Percentiles rank a stretch among this genome's conserved stretches.
Evolutionary conservation across 495 filamentous ascomycete species (phyloP).

Genomic region (Parathielavia appendiculata): DNA sequence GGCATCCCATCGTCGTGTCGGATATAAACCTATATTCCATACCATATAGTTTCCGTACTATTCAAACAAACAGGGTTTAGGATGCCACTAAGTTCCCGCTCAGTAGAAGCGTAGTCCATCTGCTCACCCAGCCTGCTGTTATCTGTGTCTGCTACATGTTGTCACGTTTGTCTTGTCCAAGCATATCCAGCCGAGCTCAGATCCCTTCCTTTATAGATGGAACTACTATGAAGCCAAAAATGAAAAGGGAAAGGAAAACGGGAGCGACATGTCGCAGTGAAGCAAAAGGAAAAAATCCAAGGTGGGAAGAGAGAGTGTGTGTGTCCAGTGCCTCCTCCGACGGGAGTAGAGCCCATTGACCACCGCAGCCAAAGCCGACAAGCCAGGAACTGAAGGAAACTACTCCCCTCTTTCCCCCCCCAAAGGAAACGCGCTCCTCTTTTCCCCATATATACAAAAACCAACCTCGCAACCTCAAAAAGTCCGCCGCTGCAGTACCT

Average conservation of each 20-base stretch:
- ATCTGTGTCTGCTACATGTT: too few relatives aligned
- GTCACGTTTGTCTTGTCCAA: not conserved
- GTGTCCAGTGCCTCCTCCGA: not conserved
- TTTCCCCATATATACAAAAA: not conserved
- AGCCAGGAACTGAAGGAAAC: not conserved
- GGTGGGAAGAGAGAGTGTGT: not conserved
- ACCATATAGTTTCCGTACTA: too few relatives aligned
- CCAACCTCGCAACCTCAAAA: not conserved
- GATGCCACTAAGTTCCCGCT: too few relatives aligned
- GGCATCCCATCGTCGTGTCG: too few relatives aligned
- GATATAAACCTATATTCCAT: too few relatives aligned
- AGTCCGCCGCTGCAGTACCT: not conserved
- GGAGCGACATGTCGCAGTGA: not conserved
- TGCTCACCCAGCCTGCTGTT: too few relatives aligned
- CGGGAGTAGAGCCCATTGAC: not conserved
- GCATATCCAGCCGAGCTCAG: not conserved
- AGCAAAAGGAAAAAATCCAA: not conserved
- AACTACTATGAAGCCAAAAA: too few relatives aligned
- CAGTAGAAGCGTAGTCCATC: too few relatives aligned
- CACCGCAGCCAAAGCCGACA: not conserved
- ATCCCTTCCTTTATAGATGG: too few relatives aligned
- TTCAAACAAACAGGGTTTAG: not conserved
- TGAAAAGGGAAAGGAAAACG: not conserved
- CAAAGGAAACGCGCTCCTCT: too few relatives aligned
- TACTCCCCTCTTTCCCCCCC: too few relatives aligned